phyloP scores from a whole-genome alignment of 805 yeast species.

The Starmerella vaccinii region DNA sequence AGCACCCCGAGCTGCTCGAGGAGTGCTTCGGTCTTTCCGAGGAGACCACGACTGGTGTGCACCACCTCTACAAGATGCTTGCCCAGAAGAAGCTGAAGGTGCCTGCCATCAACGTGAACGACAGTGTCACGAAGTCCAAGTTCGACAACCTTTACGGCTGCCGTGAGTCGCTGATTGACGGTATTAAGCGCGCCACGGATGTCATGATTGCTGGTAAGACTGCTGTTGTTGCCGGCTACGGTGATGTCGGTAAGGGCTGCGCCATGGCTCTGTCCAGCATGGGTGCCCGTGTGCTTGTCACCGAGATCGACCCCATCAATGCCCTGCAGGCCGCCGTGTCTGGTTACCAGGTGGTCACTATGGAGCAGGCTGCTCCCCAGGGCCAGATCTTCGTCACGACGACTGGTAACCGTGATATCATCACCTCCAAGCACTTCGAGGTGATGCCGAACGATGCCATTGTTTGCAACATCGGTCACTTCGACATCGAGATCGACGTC shows the following conservation, averaged over 20 bases:
- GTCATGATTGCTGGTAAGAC: constrained; percentile 99
- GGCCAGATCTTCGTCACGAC: constrained; percentile 99
- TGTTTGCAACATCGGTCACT: constrained; percentile 99
- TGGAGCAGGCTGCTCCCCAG: constrained; percentile 81
- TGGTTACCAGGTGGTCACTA: constrained; percentile 93
- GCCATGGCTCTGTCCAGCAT: constrained; percentile 96
- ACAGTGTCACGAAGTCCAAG: constrained; percentile 97
- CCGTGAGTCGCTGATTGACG: constrained; percentile 96
- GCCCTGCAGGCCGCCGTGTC: constrained; percentile 99
- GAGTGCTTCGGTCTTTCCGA: constrained; percentile 94
- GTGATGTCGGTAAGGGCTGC: constrained; percentile 99
- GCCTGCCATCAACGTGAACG: constrained; percentile 98
- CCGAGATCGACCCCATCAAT: constrained; percentile 97
- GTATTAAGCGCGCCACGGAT: constrained; percentile 99
- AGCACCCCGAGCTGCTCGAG: constrained; percentile 93
- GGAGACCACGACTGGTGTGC: constrained; percentile 99
- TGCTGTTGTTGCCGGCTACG: constrained; percentile 98
- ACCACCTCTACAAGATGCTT: constrained; percentile 94
- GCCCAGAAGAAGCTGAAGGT: constrained; percentile 83
- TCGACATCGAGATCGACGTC: constrained; percentile 97
- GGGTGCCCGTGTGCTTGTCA: constrained; percentile 98
- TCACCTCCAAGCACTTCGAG: constrained; percentile 76
- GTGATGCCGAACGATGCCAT: constrained; percentile 98
- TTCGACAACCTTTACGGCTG: constrained; percentile 99
- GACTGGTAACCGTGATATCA: constrained; percentile 98